Base-by-base conservation (phyloP, 2,329 filamentous ascomycete species). In the Apiospora kogelbergensis region DNA sequence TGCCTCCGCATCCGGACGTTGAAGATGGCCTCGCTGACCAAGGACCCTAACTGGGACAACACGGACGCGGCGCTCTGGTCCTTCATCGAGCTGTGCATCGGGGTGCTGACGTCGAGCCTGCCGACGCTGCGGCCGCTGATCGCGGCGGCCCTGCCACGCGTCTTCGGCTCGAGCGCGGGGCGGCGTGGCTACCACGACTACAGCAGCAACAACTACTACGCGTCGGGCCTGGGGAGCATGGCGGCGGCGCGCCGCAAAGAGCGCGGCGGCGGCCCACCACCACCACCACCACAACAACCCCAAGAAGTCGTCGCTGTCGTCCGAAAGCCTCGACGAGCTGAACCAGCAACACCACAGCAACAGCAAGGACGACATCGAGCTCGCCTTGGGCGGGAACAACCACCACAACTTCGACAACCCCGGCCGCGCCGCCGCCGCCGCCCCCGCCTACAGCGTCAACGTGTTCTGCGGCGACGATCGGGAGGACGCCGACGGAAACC, bases 41-140 rank as follows among this genome's bases (percentile, higher is more conserved):
- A 73, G 53, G 77, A 78, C 68, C 73, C 77, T 4, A 75, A 76
- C 1, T 79, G 76, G 77, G 74, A 77, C 68, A 76, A 78, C 68
- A 74, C 75, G 33, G 72, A 73, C 63, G 76, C 76, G 4, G 76
- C 76, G 41, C 73, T 76, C 64, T 79, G 77, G 77, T 78, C 77
- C 53, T 69, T 71, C 68, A 72, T 78, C 71, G 77, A 79, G 66
- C 72, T 78, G 63, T 77, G 78, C 69, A 72, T 70, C 69, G 73
- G 75, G 45, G 76, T 79, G 65, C 72, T 79, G 24, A 74, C 73
- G 66, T 75, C 76, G 17, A 73, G 71, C 11, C 73, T 79, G 20
- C 76, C 77, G 1, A 78, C 77, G 5, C 72, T 78, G 17, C 76
- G 75, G 5, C 77, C 77, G 1, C 68, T 79, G 40, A 48, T 77